Conservation (phyloP, 2,329 filamentous ascomycete species). For the Beauveria sp. region DNA sequence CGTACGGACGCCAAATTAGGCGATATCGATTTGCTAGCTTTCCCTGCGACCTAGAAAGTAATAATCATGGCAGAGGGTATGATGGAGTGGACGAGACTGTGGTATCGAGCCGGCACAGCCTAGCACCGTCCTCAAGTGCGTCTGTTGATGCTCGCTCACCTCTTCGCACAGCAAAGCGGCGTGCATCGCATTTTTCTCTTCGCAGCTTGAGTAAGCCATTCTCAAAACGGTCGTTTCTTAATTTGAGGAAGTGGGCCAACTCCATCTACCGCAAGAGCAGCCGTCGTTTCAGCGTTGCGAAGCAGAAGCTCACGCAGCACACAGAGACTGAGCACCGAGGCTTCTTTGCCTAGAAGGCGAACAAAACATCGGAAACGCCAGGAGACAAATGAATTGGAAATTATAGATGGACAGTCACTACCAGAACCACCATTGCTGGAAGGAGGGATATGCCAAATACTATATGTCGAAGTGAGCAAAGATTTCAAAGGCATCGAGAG, state of each 20-base stretch:
- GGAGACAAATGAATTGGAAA: slow-evolving; percentile 21
- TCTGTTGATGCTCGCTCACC: slow-evolving; percentile 7
- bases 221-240: slow-evolving; percentile 20
- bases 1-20: not conserved
- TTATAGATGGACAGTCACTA: slow-evolving; percentile 7
- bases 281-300: slow-evolving; percentile 20
- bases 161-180: slow-evolving; percentile 22
- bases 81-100: slow-evolving; percentile 6
- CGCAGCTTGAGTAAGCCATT: slow-evolving; percentile 21
- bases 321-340: slow-evolving; percentile 19
- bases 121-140: not conserved
- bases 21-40: slow-evolving; percentile 1
- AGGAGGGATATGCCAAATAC: slow-evolving; percentile 26
- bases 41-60: not conserved
- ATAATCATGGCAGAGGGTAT: not conserved
- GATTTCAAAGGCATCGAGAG: slow-evolving; percentile 16
- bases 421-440: slow-evolving; percentile 28
- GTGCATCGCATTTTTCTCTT: slow-evolving; percentile 25
- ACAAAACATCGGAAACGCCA: slow-evolving; percentile 18
- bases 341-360: slow-evolving; percentile 22
- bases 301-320: slow-evolving; percentile 21
- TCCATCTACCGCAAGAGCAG: slow-evolving; percentile 21
- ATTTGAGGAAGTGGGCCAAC: slow-evolving; percentile 23
- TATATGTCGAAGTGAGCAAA: slow-evolving; percentile 26
- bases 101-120: slow-evolving; percentile 2